Evolutionary conservation across 2,329 filamentous ascomycete species (phyloP), one percentile per base, ranked within the genome.

Genomic region (Dendrostoma leiphaemia): DNA sequence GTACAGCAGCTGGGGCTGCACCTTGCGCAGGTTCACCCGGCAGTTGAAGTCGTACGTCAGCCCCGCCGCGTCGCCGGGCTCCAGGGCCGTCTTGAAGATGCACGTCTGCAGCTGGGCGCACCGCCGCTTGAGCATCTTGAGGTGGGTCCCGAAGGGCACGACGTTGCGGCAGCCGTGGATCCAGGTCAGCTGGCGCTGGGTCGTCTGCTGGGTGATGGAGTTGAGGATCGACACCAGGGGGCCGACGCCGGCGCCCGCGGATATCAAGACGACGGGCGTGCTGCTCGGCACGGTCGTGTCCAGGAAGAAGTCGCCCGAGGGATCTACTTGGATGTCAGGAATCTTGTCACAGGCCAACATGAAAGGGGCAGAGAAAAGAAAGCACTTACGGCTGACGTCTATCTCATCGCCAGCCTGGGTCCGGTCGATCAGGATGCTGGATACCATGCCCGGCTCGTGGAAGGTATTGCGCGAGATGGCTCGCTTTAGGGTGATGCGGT

Each of bases 401-500:
- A 90, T 65, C 0, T 75, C 63, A 61, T 88, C 84, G 26, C 86
- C 86, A 44, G 78, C 77, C 2, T 77, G 71, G 65, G 81, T 79
- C 23, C 73, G 70, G 51, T 82, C 78, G 63, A 89, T 83, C 28
- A 90, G 73, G 34, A 86, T 70, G 62, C 86, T 88, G 29, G 84
- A 88, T 10, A 90, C 75, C 58, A 83, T 79, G 19, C 86, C 85
- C 0, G 81, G 78, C 57, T 81, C 75, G 7, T 74, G 67, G 53
- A 69, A 64, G 24, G 74, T 69, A 28, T 67, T 67, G 0, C 81
- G 61, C 0, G 80, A 82, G 1, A 70, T 64, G 59, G 88, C 84
- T 56, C 75, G 79, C 74, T 88, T 88, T 46, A 90, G 78, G 35
- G 80, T 85, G 67, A 89, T 84, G 13, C 86, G 80, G 66, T 86